These are phyloP conservation scores for Elaeagnus macrophylla DNA, from an alignment of 306 rosid species.

Conservation along the genomic window DNA sequence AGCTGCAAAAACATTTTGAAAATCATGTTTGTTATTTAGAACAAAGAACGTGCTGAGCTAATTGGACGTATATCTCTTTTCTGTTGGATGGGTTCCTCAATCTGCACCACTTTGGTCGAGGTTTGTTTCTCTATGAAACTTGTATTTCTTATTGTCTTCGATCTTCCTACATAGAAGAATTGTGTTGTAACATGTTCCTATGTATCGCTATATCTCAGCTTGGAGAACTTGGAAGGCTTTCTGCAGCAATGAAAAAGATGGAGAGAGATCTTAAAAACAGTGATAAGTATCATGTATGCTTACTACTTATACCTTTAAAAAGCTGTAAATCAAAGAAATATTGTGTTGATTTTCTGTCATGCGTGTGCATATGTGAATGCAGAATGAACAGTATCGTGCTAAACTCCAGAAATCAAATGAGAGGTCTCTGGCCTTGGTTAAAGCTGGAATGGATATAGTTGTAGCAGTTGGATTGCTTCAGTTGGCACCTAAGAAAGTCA, in stretches of 20 bases:
- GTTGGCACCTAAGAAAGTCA: conserved; percentile 79
- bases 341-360: neutral
- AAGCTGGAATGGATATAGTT: conserved; percentile 69
- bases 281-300: conserved; percentile 66
- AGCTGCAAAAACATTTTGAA: neutral
- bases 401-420: conserved; percentile 68
- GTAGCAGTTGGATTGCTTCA: conserved; percentile 90
- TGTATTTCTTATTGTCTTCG: neutral
- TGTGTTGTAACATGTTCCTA: conserved; percentile 10
- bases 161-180: conserved; percentile 5
- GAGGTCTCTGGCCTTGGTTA: conserved; percentile 74
- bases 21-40: conserved; percentile 31
- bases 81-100: conserved; percentile 91
- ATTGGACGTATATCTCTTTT: conserved; percentile 75
- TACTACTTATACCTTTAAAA: neutral
- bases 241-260: conserved; percentile 71
- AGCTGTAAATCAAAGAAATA: neutral
- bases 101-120: conserved; percentile 72
- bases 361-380: conserved; percentile 14
- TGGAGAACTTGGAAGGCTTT: conserved; percentile 94
- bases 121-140: conserved; percentile 35
- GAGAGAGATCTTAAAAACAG: conserved; percentile 63
- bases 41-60: conserved; percentile 72
- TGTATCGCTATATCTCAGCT: conserved; percentile 33
- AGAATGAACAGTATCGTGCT: conserved; percentile 71